Base-by-base conservation (phyloP, 1,139 yeast species). In the Entelexis sorbosivorans region DNA sequence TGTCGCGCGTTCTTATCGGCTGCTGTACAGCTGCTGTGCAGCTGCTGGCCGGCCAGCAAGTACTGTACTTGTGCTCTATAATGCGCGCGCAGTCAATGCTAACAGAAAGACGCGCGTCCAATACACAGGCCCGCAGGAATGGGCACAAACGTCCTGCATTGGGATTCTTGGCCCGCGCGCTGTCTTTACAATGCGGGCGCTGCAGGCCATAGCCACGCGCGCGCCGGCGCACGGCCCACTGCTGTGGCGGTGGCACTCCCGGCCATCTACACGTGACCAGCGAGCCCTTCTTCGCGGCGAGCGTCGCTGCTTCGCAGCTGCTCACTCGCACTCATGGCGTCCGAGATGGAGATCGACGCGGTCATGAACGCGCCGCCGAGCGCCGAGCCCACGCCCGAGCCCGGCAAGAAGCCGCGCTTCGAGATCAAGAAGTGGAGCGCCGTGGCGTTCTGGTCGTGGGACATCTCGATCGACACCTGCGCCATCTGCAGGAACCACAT, bases 371-470 rank as follows among this genome's bases (percentile, higher is more conserved):
- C 28, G 28, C 31, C 45, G 26, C 20, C 17, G 13, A 20, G 31
- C 45, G 36, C 31, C 17, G 36, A 32, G 36, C 45, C 36, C 5
- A 16, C 45, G 22, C 28, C 16, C 19, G 47, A 16, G 40, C 44
- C 43, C n/a, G 33, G 44, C n/a, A 40, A 51, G 48, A 73, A 73
- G 69, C 78, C 76, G 64, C 72, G 81, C 60, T 81, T 82, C 59
- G 87, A 82, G 61, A 80, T 82, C 47, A 79, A 80, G 62, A 82
- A 81, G 72, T 91, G 98, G 98, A 88, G 96, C 16, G 97, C 98
- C 0, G 98, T 93, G 50, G 97, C 98, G 17, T 88, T 91, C 64
- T 93, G 99, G 99, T 88, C 96, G 1, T 93, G 98, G 98, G 97
- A 87, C 68, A 85, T 88, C 55, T 93, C 82, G 49, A 95, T 91